Conservation (phyloP, 2,329 filamentous ascomycete species). For the Leptographium lundbergii region DNA sequence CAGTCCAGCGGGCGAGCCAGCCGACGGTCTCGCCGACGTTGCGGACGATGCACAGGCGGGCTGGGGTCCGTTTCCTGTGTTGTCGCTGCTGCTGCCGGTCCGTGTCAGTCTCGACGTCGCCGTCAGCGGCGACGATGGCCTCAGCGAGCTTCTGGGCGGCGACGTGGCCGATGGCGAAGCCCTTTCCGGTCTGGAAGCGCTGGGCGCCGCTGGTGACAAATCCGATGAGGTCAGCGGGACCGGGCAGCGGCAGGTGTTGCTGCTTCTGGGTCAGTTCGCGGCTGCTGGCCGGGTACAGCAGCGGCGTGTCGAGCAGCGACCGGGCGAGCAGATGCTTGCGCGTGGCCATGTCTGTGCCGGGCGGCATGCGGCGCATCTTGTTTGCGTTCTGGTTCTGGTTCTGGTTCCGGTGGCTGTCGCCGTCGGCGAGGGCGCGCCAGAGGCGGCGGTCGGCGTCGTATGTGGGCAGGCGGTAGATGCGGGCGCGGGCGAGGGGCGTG, state of each 20-base stretch:
- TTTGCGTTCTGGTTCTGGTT: slow-evolving; percentile 8
- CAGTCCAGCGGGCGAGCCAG: slow-evolving; percentile 44
- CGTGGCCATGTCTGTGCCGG: slow-evolving; percentile 20
- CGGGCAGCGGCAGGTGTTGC: slow-evolving; percentile 55
- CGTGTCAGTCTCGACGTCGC: slow-evolving; percentile 1
- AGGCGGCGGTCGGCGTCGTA: slow-evolving; percentile 35
- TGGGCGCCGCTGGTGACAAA: slow-evolving; percentile 84
- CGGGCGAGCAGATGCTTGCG: slow-evolving; percentile 33
- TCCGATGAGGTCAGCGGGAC: slow-evolving; percentile 65
- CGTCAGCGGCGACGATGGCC: slow-evolving; percentile 14
- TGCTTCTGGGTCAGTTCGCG: slow-evolving; percentile 21
- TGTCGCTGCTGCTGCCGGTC: neutral
- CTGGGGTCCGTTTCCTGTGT: slow-evolving; percentile 9
- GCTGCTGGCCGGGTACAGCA: slow-evolving; percentile 22
- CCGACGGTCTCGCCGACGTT: slow-evolving; percentile 69
- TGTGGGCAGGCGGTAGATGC: slow-evolving; percentile 75
- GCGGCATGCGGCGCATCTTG: slow-evolving; percentile 11
- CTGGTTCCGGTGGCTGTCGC: neutral
- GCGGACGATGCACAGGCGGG: slow-evolving; percentile 62
- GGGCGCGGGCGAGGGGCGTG: slow-evolving; percentile 55
- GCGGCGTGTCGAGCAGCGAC: slow-evolving; percentile 30
- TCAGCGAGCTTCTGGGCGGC: slow-evolving; percentile 42
- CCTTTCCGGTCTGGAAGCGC: slow-evolving; percentile 63
- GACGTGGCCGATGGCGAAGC: slow-evolving; percentile 57
- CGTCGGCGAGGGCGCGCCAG: slow-evolving; percentile 48